Conservation (phyloP, 352 stramenopile species). For the Phytophthora palmivora region DNA sequence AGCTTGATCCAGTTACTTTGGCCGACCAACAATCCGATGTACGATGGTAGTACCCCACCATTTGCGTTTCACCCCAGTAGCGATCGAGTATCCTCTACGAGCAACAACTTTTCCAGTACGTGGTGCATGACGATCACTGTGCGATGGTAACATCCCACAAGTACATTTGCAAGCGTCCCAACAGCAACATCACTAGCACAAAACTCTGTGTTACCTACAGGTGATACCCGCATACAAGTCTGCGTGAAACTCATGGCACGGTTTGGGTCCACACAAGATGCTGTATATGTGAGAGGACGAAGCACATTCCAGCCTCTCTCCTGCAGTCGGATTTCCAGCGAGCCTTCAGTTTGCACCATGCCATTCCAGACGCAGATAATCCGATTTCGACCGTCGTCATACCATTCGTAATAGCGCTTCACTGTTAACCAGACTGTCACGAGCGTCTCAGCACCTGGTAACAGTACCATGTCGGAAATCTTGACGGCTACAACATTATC, state of each 20-base stretch:
- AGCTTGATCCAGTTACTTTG: constrained; percentile 14
- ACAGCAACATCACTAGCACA: constrained; percentile 27
- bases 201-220: constrained; percentile 19
- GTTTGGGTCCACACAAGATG: constrained; percentile 17
- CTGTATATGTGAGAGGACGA: constrained; percentile 25
- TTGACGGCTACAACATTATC: constrained; percentile 33
- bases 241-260: constrained; percentile 38
- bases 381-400: constrained; percentile 23
- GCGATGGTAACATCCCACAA: constrained; percentile 41
- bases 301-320: constrained; percentile 44
- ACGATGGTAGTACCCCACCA: constrained; percentile 10
- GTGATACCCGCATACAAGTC: constrained; percentile 35
- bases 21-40: constrained; percentile 6
- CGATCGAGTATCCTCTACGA: constrained; percentile 33
- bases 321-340: constrained; percentile 36
- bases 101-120: constrained; percentile 37
- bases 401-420: constrained; percentile 21
- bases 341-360: constrained; percentile 41
- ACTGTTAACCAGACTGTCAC: constrained; percentile 39
- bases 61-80: constrained; percentile 34
- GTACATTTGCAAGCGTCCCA: constrained; percentile 35
- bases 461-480: constrained; percentile 28
- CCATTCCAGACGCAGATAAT: constrained; percentile 42
- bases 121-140: constrained; percentile 42
- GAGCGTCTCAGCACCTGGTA: constrained; percentile 30